Conservation (phyloP, 2,329 filamentous ascomycete genomes). For the Bipolaris bicolor region DNA sequence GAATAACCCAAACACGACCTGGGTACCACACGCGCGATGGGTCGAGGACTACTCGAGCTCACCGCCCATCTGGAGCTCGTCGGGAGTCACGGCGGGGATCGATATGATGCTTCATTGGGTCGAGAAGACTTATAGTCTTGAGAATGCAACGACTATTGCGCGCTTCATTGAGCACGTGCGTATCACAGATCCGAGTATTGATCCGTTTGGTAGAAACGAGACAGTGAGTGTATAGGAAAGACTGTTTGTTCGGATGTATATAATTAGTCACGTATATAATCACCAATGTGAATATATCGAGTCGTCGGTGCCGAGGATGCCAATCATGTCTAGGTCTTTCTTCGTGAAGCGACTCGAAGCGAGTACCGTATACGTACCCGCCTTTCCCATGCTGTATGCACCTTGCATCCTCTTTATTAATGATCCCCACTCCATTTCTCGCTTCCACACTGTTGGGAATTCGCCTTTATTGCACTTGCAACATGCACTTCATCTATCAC, state of each 20-base stretch:
- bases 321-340: slow-evolving; percentile 2
- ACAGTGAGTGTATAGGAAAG: slow-evolving; percentile 6
- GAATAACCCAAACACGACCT: slow-evolving; percentile 60
- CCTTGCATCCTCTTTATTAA: background rate
- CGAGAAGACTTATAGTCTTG: slow-evolving; percentile 58
- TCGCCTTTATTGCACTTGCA: background rate
- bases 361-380: background rate
- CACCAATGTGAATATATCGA: background rate
- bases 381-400: background rate
- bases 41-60: slow-evolving; percentile 63
- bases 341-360: background rate
- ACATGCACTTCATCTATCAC: slow-evolving; percentile 19
- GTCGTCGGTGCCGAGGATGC: background rate
- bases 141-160: slow-evolving; percentile 57
- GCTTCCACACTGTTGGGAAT: background rate
- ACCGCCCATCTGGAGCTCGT: slow-evolving; percentile 63
- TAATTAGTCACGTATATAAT: too few species aligned
- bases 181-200: slow-evolving; percentile 55
- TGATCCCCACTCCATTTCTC: background rate
- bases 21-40: slow-evolving; percentile 68
- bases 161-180: slow-evolving; percentile 64
- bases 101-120: slow-evolving; percentile 65
- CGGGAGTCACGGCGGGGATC: slow-evolving; percentile 66
- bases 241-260: too few species aligned
- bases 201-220: slow-evolving; percentile 59